These are phyloP conservation scores for Hanseniaspora sp. DNA, from an alignment of 1,139 yeast genomes.

Conservation along the genomic window DNA sequence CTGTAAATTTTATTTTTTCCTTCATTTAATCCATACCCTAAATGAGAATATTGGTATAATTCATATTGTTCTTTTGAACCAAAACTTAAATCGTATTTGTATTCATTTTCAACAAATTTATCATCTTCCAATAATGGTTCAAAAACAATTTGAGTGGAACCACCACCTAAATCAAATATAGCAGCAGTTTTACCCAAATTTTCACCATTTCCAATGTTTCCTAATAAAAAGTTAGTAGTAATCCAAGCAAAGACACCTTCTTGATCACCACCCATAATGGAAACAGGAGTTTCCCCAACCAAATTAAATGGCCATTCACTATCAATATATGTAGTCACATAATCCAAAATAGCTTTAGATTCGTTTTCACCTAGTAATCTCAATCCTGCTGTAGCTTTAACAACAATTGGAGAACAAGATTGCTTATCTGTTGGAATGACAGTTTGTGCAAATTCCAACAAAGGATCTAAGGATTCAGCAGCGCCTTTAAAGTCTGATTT, in stretches of 20 bases:
- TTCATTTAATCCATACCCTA: conserved; percentile 91
- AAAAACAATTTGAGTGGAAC: conserved; percentile 94
- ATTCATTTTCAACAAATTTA: conserved; percentile 76
- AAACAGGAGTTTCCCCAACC: conserved; percentile 66
- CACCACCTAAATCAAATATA: conserved; percentile 96
- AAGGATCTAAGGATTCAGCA: conserved; percentile 73
- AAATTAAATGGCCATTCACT: conserved; percentile 81
- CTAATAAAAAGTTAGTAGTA: conserved; percentile 82
- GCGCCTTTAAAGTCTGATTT: conserved; percentile 75
- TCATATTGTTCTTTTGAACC: conserved; percentile 62
- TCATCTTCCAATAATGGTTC: conserved; percentile 61
- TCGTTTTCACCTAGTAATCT: conserved; percentile 72
- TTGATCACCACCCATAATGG: conserved; percentile 90
- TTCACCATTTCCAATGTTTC: conserved; percentile 72
- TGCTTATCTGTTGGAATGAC: conserved; percentile 64
- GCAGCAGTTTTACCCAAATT: conserved; percentile 73
- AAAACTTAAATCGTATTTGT: conserved; percentile 65
- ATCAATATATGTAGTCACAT: conserved; percentile 66
- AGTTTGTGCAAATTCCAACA: conserved; percentile 60
- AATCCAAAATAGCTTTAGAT: conserved; percentile 55
- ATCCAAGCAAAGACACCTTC: conserved; percentile 99
- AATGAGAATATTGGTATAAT: conserved; percentile 89
- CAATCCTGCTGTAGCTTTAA: conserved; percentile 96
- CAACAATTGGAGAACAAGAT: conserved; percentile 82
- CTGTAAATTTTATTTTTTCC: conserved; percentile 76